Conservation (phyloP, 108 stramenopile species). For the Cyclostephanos tholiformis region DNA sequence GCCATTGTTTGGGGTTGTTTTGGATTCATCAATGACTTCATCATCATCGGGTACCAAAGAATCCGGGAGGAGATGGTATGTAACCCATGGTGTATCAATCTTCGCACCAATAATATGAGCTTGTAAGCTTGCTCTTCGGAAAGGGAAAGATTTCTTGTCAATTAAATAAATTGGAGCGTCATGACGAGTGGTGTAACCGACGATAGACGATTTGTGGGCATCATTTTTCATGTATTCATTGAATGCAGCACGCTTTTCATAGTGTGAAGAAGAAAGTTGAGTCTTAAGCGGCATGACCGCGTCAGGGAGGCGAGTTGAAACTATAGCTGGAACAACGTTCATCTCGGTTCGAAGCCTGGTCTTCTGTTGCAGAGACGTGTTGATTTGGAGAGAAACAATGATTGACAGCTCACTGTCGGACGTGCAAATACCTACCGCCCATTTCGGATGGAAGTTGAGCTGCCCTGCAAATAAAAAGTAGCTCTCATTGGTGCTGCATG, state of each 20-base stretch:
- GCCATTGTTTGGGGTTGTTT: not conserved
- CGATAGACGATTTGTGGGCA: conserved; percentile 29
- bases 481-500: not conserved
- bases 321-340: conserved; percentile 46
- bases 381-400: conserved; percentile 32
- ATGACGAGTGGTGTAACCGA: conserved; percentile 69
- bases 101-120: not conserved
- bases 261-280: conserved; percentile 62
- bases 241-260: conserved; percentile 73
- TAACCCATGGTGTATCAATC: conserved; percentile 54
- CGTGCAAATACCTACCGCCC: conserved; percentile 53
- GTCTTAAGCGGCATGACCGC: conserved; percentile 64
- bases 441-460: conserved; percentile 67
- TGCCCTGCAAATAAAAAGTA: conserved; percentile 62
- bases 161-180: conserved; percentile 72
- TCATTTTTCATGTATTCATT: conserved; percentile 42
- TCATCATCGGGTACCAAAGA: conserved; percentile 59
- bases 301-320: conserved; percentile 74
- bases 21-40: conserved; percentile 18
- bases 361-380: conserved; percentile 9
- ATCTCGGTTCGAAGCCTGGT: conserved; percentile 48
- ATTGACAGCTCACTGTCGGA: conserved; percentile 26
- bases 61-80: conserved; percentile 66
- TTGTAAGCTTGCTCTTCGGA: conserved; percentile 38
- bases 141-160: conserved; percentile 63